Base-by-base conservation (phyloP, 805 yeast species). In the Sugiyamaella qingdaonensis region DNA sequence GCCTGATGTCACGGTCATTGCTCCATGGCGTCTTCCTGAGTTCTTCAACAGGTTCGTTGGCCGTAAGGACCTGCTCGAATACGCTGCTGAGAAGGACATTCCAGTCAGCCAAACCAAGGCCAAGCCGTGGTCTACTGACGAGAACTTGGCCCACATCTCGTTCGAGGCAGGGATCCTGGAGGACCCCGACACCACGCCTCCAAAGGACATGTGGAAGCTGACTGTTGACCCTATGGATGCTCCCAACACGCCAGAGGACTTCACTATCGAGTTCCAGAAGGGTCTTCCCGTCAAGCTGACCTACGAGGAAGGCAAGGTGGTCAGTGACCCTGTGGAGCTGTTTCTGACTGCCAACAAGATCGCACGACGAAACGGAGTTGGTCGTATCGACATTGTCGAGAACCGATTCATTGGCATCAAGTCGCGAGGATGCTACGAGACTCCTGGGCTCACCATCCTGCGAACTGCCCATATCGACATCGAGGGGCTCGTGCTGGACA, bases 61-160 rank as follows among this genome's bases (percentile, higher is more conserved):
- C 67, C 91, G 99, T 82, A 88, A 88, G 66, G 99, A 90, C 70
- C 78, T 94, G 69, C 80, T 94, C 66, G 96, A 87, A 44, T 94
- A 94, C 71, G 96, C 99, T 59, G 94, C 87, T 53, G 81, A 80
- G 64, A 94, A 94, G 80, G 82, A 80, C 64, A 94, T 94, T 63
- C 96, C 95, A 59, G 99, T 94, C 54, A 78, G 95, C 48, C 99
- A 94, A 78, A 94, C 99, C 62, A 90, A 90, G 74, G 89, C 98
- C 61, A 94, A 94, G 79, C 99, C 99, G 64, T 94, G 99, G 99
- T 91, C 98, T 35, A 94, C 99, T 54, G 99, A 94, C 72, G 99
- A 94, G 78, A 94, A 94, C 81, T 78, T 92, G 83, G 99, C 98
- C 46, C 99, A 94, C 75, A 94, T 94, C 72, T 92, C 98, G 37